A percentile compares a stretch with the other conserved stretches of the same genome.
Evolutionary conservation across 352 stramenopile genomes (phyloP).

Genomic region (Pythium plurisporium): DNA sequence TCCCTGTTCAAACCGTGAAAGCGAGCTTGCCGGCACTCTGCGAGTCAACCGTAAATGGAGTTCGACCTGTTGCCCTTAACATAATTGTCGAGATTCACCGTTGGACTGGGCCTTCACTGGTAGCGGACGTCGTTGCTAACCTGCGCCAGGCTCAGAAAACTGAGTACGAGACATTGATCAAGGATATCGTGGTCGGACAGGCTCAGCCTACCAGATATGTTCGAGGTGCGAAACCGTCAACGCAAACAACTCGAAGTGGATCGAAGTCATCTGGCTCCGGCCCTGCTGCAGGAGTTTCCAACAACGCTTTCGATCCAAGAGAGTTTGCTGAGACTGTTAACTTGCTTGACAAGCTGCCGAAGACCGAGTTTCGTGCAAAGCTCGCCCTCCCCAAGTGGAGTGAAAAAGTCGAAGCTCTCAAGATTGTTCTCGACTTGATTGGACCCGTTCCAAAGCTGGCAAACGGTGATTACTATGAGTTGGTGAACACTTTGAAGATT

Average conservation of each 20-base stretch:
- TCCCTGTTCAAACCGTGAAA: conserved; percentile 71
- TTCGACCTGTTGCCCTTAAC: conserved; percentile 72
- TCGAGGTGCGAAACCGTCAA: conserved; percentile 44
- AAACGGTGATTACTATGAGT: conserved; percentile 83
- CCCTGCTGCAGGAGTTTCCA: conserved; percentile 7
- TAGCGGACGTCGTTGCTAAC: conserved; percentile 78
- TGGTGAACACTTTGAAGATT: conserved; percentile 79
- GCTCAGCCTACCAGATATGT: conserved; percentile 68
- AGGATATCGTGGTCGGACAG: conserved; percentile 65
- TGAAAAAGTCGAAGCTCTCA: conserved; percentile 79
- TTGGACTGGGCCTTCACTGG: conserved; percentile 67
- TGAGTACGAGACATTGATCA: conserved; percentile 73
- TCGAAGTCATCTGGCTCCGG: conserved; percentile 5
- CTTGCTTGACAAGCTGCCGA: conserved; percentile 72
- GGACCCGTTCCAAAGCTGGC: conserved; percentile 80
- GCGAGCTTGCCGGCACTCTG: conserved; percentile 58
- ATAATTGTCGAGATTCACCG: conserved; percentile 79
- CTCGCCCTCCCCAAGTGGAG: conserved; percentile 80
- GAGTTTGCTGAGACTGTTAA: conserved; percentile 86
- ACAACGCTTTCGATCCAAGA: conserved; percentile 57
- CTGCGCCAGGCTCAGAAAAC: conserved; percentile 80
- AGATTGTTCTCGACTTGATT: conserved; percentile 82
- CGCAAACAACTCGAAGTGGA: conserved; percentile 3
- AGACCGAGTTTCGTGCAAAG: conserved; percentile 78
- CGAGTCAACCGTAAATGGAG: conserved; percentile 79